phyloP scores from a whole-genome alignment of 495 filamentous ascomycete species.

The Halenospora varia region DNA sequence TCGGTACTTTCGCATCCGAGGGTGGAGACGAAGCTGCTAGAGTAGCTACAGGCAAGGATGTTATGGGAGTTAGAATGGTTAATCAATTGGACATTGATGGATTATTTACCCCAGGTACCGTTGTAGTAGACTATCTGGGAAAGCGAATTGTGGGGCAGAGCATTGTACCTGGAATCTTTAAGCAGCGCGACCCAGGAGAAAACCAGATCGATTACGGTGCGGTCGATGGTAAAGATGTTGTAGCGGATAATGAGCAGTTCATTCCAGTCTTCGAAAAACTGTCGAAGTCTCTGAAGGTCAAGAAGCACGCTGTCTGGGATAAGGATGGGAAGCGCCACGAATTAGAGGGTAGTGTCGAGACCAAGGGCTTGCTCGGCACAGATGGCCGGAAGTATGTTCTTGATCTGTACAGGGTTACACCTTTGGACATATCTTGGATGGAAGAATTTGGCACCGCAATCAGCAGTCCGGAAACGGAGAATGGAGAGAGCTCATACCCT shows the following conservation, averaged over 20 bases:
- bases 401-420: constrained; percentile 92
- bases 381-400: constrained; percentile 96
- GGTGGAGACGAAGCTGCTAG: constrained; percentile 96
- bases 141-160: constrained; percentile 97
- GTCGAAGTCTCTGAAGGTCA: constrained; percentile 79
- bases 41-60: constrained; percentile 95
- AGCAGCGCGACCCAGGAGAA: constrained; percentile 94
- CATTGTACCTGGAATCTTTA: constrained; percentile 99
- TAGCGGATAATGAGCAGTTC: constrained; percentile 85
- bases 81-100: constrained; percentile 96
- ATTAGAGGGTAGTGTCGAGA: constrained; percentile 94
- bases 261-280: constrained; percentile 82
- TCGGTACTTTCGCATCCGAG: constrained; percentile 93
- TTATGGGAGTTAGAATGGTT: constrained; percentile 85
- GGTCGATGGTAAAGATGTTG: constrained; percentile 93
- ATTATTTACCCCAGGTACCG: constrained; percentile 90
- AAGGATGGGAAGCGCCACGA: constrained; percentile 89
- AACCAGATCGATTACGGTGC: constrained; percentile 99
- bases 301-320: constrained; percentile 97
- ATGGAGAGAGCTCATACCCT: constrained; percentile 63
- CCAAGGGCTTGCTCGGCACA: constrained; percentile 95
- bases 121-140: constrained; percentile 95
- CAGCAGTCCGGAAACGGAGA: constrained; percentile 36
- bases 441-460: constrained; percentile 55
- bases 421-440: constrained; percentile 86